phyloP scores from a whole-genome alignment of 1,139 yeast genomes.

The Meyerozyma sp. region DNA sequence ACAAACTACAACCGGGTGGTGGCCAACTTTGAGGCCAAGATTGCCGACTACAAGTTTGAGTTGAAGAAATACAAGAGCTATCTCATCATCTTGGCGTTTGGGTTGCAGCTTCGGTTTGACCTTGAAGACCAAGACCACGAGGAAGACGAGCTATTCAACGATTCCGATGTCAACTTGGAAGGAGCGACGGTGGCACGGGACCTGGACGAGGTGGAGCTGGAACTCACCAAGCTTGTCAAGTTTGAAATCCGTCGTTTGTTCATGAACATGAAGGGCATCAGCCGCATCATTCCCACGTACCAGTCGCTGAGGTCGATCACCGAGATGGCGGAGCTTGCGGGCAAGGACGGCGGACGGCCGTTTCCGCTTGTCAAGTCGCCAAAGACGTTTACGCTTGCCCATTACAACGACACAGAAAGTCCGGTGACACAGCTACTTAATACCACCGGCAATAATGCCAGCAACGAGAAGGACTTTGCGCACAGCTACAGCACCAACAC shows the following conservation, averaged over 20 bases:
- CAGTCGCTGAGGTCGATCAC: constrained; percentile 29
- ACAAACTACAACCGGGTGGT: constrained; percentile 33
- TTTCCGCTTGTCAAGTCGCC: constrained; percentile 38
- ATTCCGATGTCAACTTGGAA: constrained; percentile 10
- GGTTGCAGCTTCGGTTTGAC: constrained; percentile 42
- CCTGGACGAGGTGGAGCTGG: constrained; percentile 10
- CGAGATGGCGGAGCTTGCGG: constrained; percentile 20
- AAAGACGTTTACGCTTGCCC: constrained; percentile 36
- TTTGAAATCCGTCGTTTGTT: constrained; percentile 34
- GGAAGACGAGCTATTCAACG: constrained; percentile 7
- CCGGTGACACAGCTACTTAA: constrained; percentile 35
- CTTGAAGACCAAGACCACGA: constrained; percentile 31
- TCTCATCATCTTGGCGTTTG: constrained; percentile 42
- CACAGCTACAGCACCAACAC: constrained; percentile 32
- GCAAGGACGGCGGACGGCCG: constrained; percentile 7
- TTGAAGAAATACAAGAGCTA: constrained; percentile 43
- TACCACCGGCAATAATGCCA: constrained; percentile 13
- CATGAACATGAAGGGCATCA: constrained; percentile 29
- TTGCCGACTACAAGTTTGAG: constrained; percentile 40
- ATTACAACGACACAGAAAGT: constrained; percentile 33
- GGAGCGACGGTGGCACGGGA: constrained; percentile 12
- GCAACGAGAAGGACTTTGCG: constrained; percentile 13
- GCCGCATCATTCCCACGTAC: constrained; percentile 35
- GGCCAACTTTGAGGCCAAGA: constrained; percentile 35
- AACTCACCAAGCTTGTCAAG: constrained; percentile 31